Evolutionary conservation across 306 rosid genomes (phyloP).

Genomic region (Vigna hirtella): DNA sequence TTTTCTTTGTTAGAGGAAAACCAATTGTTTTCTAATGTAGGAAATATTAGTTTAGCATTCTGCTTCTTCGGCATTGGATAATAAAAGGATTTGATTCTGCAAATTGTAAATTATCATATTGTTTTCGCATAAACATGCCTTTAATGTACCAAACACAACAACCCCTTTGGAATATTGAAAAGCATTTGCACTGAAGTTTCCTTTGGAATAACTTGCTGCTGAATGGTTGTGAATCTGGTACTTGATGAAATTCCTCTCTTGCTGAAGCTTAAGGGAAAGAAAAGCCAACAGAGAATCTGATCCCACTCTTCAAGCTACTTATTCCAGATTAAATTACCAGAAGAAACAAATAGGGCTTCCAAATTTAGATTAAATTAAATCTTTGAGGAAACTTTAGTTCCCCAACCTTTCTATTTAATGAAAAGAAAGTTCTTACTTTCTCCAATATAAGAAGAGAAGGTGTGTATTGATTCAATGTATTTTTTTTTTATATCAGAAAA

Average conservation of each 20-base stretch:
- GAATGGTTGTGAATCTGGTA: conserved; percentile 25
- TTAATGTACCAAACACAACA: conserved; percentile 39
- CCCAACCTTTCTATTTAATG: too few species aligned
- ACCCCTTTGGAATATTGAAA: conserved; percentile 41
- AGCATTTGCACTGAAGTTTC: conserved; percentile 34
- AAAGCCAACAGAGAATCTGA: conserved; percentile 36
- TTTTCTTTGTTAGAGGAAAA: conserved; percentile 39
- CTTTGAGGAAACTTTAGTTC: background rate
- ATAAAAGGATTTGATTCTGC: conserved; percentile 51
- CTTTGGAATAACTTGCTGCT: conserved; percentile 35
- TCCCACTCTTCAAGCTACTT: conserved; percentile 17
- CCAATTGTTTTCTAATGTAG: conserved; percentile 51
- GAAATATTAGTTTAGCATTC: conserved; percentile 44
- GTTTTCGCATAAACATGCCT: conserved; percentile 48
- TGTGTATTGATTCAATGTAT: too few species aligned
- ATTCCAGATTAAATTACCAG: background rate
- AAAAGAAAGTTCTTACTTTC: too few species aligned
- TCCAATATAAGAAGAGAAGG: too few species aligned
- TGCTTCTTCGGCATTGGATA: conserved; percentile 48
- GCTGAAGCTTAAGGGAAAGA: background rate
- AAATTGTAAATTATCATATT: conserved; percentile 52
- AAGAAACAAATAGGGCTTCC: background rate
- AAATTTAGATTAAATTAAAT: conserved; percentile 2
- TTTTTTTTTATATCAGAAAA: too few species aligned
- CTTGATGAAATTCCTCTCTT: background rate